Base-by-base conservation (phyloP, 495 filamentous ascomycete species). In the Penicillium flavigenum region DNA sequence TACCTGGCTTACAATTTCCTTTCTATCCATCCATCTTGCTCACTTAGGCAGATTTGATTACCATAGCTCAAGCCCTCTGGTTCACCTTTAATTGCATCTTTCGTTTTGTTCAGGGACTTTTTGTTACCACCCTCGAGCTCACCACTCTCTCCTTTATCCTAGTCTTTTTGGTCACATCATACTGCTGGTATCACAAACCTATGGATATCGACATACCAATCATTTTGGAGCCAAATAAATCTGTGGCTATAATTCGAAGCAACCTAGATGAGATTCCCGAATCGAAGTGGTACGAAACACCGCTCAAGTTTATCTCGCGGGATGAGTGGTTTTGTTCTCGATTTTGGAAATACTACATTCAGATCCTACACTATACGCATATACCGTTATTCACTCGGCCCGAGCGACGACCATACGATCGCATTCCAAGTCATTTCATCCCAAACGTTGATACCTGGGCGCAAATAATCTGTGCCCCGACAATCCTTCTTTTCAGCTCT, bases 101-200 rank as follows among this genome's bases (percentile, higher is more conserved):
- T 1, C 63, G 76, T 14, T 36, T 62, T 9, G 61, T 52, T 2
- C 56, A 69, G 31, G 31, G 31, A 4, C 31, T 32, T 11, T 32
- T 32, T 0, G 8, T 77, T 26, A 76, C 67, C 22, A 63, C 74
- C 9, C 59, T 77, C 0, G 77, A 78, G 56, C 61, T 79, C 3
- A 77, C 77, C 12, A 74, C 72, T 2, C 57, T 77, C 12, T 73
- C 66, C 1, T 78, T 78, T 48, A 71, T 75, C 7, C 14, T 79
- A 1, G 67, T 69, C 26, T 66, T 72, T 9, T 54, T 80, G 0
- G 20, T 73, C 0, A 77, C 75, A 7, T 78, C 74, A 17, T 58
- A 59, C 6, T 61, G 76, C 46, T 81, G 78, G 78, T 68, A 66
- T 58, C 17, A 70, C 24, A 80, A 81, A 44, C 76, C 78, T 2